Evolutionary conservation across 1,139 yeast species (phyloP).

Genomic region (Hemisphaericaspora subhashii): DNA sequence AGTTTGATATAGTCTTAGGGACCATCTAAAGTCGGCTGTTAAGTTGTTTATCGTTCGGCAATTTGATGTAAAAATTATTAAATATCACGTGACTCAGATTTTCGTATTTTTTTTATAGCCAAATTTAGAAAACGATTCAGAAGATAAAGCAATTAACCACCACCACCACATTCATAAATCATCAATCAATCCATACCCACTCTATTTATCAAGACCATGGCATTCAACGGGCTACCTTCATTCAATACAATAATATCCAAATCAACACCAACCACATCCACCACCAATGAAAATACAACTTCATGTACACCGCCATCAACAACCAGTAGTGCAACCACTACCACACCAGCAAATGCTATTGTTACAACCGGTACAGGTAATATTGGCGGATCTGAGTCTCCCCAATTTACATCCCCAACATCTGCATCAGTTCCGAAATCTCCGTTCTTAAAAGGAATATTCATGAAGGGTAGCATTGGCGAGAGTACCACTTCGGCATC

Average conservation of each 20-base stretch:
- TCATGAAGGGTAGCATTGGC: conserved; percentile 13
- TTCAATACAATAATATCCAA: conserved; percentile 38
- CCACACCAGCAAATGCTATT: background rate
- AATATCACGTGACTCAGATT: too few species aligned
- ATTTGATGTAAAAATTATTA: too few species aligned
- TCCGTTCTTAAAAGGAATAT: conserved; percentile 22
- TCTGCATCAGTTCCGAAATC: conserved; percentile 14
- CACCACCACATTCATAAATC: too few species aligned
- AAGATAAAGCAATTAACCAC: too few species aligned
- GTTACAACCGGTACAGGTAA: background rate
- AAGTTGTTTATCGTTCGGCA: too few species aligned
- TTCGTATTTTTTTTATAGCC: too few species aligned
- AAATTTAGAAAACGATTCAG: too few species aligned
- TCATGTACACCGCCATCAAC: conserved; percentile 22
- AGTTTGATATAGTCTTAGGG: background rate
- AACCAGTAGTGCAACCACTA: background rate
- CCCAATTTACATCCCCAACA: conserved; percentile 3
- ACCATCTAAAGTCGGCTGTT: too few species aligned
- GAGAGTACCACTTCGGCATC: conserved; percentile 2
- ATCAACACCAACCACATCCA: conserved; percentile 47
- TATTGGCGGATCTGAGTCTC: conserved; percentile 3
- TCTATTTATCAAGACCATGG: too few species aligned
- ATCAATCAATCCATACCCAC: too few species aligned
- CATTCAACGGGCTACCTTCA: conserved; percentile 35
- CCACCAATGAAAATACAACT: conserved; percentile 36